These are phyloP conservation scores for Gossypium schwendimanii DNA, from an alignment of 441 rosid species.

Conservation along the genomic window DNA sequence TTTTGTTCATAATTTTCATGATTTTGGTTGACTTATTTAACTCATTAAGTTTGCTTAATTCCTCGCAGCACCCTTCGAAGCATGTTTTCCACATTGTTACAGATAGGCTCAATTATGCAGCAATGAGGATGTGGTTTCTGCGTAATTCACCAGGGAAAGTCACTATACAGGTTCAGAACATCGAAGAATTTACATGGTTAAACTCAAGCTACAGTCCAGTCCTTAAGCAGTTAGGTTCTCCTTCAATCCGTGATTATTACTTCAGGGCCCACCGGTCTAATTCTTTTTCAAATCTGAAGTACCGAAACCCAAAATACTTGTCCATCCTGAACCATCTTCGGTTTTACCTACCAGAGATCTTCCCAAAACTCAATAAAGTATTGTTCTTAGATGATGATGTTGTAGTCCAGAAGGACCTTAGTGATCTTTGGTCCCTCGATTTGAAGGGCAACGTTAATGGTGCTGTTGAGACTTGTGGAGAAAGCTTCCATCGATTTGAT, in stretches of 20 bases:
- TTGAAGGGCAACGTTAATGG: slow-evolving; percentile 91
- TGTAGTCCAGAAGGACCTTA: slow-evolving; percentile 87
- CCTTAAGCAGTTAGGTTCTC: slow-evolving; percentile 80
- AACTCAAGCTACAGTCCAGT: slow-evolving; percentile 95
- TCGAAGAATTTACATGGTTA: slow-evolving; percentile 80
- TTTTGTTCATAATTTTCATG: slow-evolving; percentile 4
- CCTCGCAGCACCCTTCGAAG: slow-evolving; percentile 49
- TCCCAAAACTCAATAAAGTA: slow-evolving; percentile 83
- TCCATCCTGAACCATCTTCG: slow-evolving; percentile 94
- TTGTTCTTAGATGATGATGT: slow-evolving; percentile 91
- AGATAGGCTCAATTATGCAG: slow-evolving; percentile 64
- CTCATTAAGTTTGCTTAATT: slow-evolving; percentile 15
- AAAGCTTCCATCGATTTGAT: slow-evolving; percentile 91
- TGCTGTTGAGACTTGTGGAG: slow-evolving; percentile 96
- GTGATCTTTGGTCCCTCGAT: slow-evolving; percentile 69
- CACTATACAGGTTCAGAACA: slow-evolving; percentile 59
- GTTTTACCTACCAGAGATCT: slow-evolving; percentile 90
- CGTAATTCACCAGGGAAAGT: slow-evolving; percentile 46
- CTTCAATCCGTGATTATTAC: slow-evolving; percentile 82
- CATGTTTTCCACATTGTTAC: slow-evolving; percentile 69
- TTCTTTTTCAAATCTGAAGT: slow-evolving; percentile 84
- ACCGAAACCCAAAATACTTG: slow-evolving; percentile 85
- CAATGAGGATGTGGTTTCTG: slow-evolving; percentile 81
- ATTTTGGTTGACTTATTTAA: slow-evolving; percentile 13
- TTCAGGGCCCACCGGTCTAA: slow-evolving; percentile 63